Conservation (phyloP, 2,329 filamentous ascomycete species). For the Aspergillus sp. region DNA sequence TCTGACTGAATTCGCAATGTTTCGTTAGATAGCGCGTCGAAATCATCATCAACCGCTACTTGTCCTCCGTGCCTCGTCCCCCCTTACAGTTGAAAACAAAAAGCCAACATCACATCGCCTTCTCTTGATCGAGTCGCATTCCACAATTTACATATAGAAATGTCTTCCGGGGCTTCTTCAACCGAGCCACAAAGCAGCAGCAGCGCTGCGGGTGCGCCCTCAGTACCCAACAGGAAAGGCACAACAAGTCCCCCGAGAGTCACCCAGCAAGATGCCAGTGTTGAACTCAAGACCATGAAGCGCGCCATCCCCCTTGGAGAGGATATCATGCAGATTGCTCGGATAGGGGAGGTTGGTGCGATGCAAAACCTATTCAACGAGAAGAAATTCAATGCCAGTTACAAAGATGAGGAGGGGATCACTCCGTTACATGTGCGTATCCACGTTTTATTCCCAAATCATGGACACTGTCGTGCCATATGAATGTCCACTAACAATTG, state of each 20-base stretch:
- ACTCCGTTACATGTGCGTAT: constrained; percentile 82
- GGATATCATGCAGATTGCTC: constrained; percentile 93
- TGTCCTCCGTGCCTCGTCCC: neutral
- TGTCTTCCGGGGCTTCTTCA: constrained; percentile 18
- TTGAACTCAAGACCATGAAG: constrained; percentile 37
- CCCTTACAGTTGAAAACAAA: neutral
- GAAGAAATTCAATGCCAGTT: constrained; percentile 75
- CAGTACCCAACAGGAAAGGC: constrained; percentile 25
- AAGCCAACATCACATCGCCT: no score
- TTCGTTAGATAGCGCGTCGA: constrained; percentile 7
- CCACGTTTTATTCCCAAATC: constrained; percentile 1
- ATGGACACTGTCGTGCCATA: neutral
- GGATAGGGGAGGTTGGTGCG: constrained; percentile 76
- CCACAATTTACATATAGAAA: constrained; percentile 3
- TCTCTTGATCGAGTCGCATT: no score
- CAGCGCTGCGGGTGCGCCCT: constrained; percentile 17
- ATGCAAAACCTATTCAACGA: constrained; percentile 88
- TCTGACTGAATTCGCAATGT: constrained; percentile 8
- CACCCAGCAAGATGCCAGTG: constrained; percentile 23
- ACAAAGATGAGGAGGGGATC: constrained; percentile 86
- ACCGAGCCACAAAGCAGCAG: constrained; percentile 17
- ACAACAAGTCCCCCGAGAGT: constrained; percentile 28
- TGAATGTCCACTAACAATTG: neutral
- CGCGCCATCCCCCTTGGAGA: constrained; percentile 49
- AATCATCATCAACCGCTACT: constrained; percentile 4